phyloP scores from a whole-genome alignment of 306 rosid species.

The Begonia fuchsioides region DNA sequence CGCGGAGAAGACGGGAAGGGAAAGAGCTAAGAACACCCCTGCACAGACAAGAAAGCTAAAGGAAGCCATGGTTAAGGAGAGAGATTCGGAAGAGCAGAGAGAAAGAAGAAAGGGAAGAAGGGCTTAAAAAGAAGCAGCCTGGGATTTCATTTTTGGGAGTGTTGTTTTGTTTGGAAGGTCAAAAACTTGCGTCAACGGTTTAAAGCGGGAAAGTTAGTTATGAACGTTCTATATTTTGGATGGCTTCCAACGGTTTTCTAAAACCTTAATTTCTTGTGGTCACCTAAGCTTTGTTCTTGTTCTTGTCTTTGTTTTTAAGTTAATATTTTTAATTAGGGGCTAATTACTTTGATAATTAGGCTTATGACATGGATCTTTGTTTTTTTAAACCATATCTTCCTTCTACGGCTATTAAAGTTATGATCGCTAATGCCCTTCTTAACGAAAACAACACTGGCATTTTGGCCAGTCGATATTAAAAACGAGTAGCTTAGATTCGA shows the following conservation, averaged over 20 bases:
- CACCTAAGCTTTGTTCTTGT: not conserved
- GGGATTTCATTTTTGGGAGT: conserved; percentile 12
- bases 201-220: conserved; percentile 10
- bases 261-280: conserved; percentile 6
- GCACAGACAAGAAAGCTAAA: not conserved
- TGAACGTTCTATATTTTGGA: conserved; percentile 20
- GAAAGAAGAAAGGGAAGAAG: conserved; percentile 1
- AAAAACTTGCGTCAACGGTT: conserved; percentile 17
- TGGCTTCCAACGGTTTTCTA: conserved; percentile 28
- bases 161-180: conserved; percentile 27
- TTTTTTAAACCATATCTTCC: too few species aligned
- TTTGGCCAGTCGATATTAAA: too few species aligned
- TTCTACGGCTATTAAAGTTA: too few species aligned
- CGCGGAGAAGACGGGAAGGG: conserved; percentile 13
- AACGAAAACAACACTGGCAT: too few species aligned
- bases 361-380: too few species aligned
- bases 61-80: conserved; percentile 4
- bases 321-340: too few species aligned
- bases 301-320: not conserved
- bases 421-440: too few species aligned
- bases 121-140: conserved; percentile 8
- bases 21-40: conserved; percentile 1
- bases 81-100: not conserved
- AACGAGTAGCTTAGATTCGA: too few species aligned
- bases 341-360: too few species aligned